A percentile compares a stretch with the other conserved stretches of the same genome.
phyloP scores from a whole-genome alignment of 306 rosid genomes.

The Crataegus laevigata region DNA sequence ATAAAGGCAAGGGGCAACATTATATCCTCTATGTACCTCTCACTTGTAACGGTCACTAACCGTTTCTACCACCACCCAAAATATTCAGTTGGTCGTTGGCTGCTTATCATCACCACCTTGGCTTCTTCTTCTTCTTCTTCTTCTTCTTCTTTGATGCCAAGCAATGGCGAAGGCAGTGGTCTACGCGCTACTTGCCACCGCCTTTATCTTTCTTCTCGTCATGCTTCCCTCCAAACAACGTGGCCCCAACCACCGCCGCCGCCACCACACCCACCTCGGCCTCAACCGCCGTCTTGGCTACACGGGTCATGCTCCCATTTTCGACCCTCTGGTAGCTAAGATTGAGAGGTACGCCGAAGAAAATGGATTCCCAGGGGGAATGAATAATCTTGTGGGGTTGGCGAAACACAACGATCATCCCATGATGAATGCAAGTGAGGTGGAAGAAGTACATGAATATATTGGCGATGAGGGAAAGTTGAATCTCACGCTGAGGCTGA shows the following conservation, averaged over 20 bases:
- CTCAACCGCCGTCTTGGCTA: conserved; percentile 53
- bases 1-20: background rate
- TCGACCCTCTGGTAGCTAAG: conserved; percentile 42
- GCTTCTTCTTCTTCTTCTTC: background rate
- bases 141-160: background rate
- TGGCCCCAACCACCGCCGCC: background rate
- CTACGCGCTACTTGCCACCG: conserved; percentile 42
- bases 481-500: conserved; percentile 56
- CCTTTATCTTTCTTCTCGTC: conserved; percentile 33
- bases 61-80: conserved; percentile 20
- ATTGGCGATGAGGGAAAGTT: conserved; percentile 29
- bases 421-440: background rate
- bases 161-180: conserved; percentile 74
- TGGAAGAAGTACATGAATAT: conserved; percentile 24
- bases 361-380: background rate
- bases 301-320: conserved; percentile 18
- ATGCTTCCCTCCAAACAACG: conserved; percentile 11
- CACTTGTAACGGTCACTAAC: conserved; percentile 28
- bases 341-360: conserved; percentile 20
- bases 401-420: background rate
- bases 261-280: background rate
- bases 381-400: background rate
- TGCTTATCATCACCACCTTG: background rate
- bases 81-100: background rate
- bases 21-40: conserved; percentile 3